Percentiles rank a stretch among this genome's conserved stretches.
phyloP scores from a whole-genome alignment of 495 filamentous ascomycete genomes.

The Penicillium arizonense region DNA sequence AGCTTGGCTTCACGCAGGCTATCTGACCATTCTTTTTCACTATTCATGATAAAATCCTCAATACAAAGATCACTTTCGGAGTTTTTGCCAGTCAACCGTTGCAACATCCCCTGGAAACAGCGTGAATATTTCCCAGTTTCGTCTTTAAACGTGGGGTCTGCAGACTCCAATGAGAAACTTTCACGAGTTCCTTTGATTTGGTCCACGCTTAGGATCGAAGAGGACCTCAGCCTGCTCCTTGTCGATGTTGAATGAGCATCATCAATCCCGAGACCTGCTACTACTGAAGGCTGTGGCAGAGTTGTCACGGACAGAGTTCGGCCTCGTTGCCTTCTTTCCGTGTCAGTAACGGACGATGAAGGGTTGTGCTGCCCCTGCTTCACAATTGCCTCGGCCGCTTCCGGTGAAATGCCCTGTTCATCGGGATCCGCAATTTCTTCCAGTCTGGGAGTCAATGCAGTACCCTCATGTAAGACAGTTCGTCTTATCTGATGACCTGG shows the following conservation, averaged over 20 bases:
- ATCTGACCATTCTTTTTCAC: conserved; percentile 68
- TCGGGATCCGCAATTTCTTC: not conserved
- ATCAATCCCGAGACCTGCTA: not conserved
- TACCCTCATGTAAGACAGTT: not conserved
- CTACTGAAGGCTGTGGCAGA: not conserved
- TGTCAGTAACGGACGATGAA: not conserved
- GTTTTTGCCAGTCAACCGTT: conserved; percentile 55
- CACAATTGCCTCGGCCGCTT: not conserved
- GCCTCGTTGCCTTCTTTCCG: not conserved
- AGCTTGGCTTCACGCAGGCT: conserved; percentile 56
- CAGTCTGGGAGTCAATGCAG: not conserved
- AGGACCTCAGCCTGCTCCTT: not conserved
- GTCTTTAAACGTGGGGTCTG: conserved; percentile 62
- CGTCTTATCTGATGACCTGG: conserved; percentile 37
- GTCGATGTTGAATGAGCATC: not conserved
- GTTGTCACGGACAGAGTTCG: not conserved
- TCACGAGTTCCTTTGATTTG: not conserved
- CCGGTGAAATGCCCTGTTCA: not conserved
- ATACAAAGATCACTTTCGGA: conserved; percentile 61
- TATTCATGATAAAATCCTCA: conserved; percentile 62
- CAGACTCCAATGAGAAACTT: not conserved
- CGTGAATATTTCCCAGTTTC: conserved; percentile 59
- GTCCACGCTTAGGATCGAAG: not conserved
- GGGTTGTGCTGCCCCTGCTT: not conserved
- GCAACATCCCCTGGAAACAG: conserved; percentile 57